Conservation (phyloP, 805 yeast genomes). For the Candida arabinofermentans region DNA sequence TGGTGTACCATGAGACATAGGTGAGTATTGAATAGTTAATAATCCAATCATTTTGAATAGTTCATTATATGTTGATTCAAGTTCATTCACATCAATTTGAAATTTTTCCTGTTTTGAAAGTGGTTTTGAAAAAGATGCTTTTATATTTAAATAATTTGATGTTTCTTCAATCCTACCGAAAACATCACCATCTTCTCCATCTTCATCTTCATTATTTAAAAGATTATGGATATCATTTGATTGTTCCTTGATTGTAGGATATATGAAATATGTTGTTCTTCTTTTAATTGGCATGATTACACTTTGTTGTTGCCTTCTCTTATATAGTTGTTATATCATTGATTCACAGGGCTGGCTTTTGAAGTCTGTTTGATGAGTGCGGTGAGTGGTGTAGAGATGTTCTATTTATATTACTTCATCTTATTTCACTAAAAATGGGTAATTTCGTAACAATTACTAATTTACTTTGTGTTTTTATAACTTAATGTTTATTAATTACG, state of each 20-base stretch:
- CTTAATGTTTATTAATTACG: no score
- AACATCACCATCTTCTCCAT: conserved; percentile 8
- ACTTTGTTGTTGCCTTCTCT: no score
- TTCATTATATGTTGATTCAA: conserved; percentile 4
- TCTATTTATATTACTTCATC: no score
- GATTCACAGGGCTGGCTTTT: no score
- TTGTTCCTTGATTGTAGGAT: no score
- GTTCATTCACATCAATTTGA: conserved; percentile 7
- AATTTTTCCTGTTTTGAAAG: conserved; percentile 18
- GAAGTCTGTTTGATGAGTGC: no score
- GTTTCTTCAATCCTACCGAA: conserved; percentile 16
- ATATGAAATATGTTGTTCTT: conserved; percentile 19
- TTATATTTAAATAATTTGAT: conserved; percentile 10
- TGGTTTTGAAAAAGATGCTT: conserved; percentile 12
- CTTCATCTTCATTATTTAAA: no score
- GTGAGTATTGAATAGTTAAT: conserved; percentile 8
- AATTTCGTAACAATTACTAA: neutral
- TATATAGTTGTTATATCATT: no score
- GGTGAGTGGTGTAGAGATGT: no score
- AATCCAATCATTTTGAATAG: conserved; percentile 9
- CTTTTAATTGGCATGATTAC: conserved; percentile 11
- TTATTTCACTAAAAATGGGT: no score
- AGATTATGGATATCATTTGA: no score
- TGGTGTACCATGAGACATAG: neutral
- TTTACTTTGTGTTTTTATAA: neutral